Percentiles rank a stretch among this genome's conserved stretches.
phyloP scores from a whole-genome alignment of 169 alveolate species.

The Plasmodium gallinaceum region DNA sequence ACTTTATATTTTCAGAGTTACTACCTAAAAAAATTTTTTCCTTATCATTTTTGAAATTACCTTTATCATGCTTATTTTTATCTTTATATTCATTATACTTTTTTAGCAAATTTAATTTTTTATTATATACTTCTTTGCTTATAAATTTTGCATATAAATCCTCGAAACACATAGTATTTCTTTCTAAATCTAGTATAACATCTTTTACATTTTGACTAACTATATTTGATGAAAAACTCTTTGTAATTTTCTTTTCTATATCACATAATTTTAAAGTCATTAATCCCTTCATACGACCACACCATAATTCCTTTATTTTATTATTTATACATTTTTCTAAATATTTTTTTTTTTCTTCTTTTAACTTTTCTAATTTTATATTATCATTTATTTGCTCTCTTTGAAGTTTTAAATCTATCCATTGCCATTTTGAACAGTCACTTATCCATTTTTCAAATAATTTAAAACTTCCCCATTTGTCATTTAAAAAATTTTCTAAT shows the following conservation, averaged over 20 bases:
- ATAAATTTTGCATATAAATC: slow-evolving; percentile 28
- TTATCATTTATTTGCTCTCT: slow-evolving; percentile 47
- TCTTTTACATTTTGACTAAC: slow-evolving; percentile 34
- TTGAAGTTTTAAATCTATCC: slow-evolving; percentile 71
- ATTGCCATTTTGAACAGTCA: slow-evolving; percentile 73
- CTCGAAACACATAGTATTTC: slow-evolving; percentile 63
- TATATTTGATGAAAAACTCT: slow-evolving; percentile 22
- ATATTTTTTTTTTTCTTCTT: slow-evolving; percentile 63
- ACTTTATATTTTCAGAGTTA: slow-evolving; percentile 12
- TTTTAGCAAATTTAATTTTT: slow-evolving; percentile 27
- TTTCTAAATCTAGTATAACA: slow-evolving; percentile 55
- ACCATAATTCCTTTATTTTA: slow-evolving; percentile 73
- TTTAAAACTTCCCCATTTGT: slow-evolving; percentile 69
- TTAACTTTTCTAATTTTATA: slow-evolving; percentile 56
- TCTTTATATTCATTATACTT: slow-evolving; percentile 29
- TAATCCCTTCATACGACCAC: slow-evolving; percentile 72
- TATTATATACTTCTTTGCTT: neutral
- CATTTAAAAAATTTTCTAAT: slow-evolving; percentile 47
- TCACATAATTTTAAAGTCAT: slow-evolving; percentile 43
- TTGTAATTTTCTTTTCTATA: slow-evolving; percentile 53
- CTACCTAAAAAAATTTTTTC: neutral
- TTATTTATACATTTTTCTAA: slow-evolving; percentile 66
- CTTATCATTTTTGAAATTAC: neutral
- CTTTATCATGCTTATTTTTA: slow-evolving; percentile 11
- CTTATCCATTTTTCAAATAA: slow-evolving; percentile 67